Evolutionary conservation across 495 filamentous ascomycete genomes (phyloP), one percentile per base, ranked within the genome.

Genomic region (Massariosphaeria phaeospora): DNA sequence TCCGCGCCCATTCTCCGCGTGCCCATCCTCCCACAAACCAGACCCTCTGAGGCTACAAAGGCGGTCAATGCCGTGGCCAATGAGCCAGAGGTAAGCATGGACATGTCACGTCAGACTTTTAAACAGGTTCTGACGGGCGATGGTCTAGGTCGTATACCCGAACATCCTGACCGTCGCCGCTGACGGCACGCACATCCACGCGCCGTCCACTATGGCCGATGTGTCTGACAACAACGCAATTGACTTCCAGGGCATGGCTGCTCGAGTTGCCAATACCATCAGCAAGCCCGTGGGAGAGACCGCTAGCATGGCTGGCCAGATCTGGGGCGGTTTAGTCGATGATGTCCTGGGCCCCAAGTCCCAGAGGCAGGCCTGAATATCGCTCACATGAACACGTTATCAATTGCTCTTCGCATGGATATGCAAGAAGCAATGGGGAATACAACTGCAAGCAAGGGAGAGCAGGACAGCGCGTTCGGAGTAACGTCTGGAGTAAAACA

Each of bases 321-420:
- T 85, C 1, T 81, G 77, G 75, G 51, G 65, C 57, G 79, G 79
- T 1, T 70, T 84, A 21, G 45, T 83, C 51, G 80, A 84, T 50
- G 81, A 84, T 69, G 55, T 84, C 18, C 66, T 83, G 45, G 78
- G 78, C 24, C 34, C 61, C 8, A 68, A 60, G 49, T 34, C 31
- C 20, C 13, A 33, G 33, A 25, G 35, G n/a, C 5, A n/a, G 1
- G 17, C 31, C 20, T n/a, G n/a, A n/a, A n/a, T n/a, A n/a, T n/a
- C n/a, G n/a, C n/a, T n/a, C n/a, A n/a, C n/a, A n/a, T n/a, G n/a
- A n/a, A n/a, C n/a, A n/a, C n/a, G n/a, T n/a, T n/a, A n/a, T n/a
- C n/a, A n/a, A n/a, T n/a, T n/a, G n/a, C n/a, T n/a, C n/a, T n/a
- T n/a, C n/a, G n/a, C n/a, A n/a, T n/a, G n/a, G n/a, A n/a, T n/a